Percentiles rank a stretch among this genome's conserved stretches.
Evolutionary conservation across 805 yeast species (phyloP).

Genomic region (Ogataea kodamae): DNA sequence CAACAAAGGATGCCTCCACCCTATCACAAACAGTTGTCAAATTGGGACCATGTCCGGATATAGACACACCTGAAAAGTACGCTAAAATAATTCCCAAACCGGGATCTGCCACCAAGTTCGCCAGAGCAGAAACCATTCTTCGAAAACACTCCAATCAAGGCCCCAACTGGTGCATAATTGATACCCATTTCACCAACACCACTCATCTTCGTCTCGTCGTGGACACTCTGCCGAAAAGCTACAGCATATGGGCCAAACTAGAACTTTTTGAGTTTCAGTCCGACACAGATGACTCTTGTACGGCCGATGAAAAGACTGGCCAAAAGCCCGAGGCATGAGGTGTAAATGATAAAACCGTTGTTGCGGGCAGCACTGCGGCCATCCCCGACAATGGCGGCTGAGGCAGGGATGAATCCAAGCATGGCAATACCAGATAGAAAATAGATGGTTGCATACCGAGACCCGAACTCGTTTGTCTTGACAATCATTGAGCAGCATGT

Average conservation of each 20-base stretch:
- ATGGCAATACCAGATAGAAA: conserved; percentile 36
- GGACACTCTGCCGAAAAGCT: background rate
- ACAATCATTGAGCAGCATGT: conserved; percentile 57
- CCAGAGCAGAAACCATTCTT: conserved; percentile 2
- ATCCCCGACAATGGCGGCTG: conserved; percentile 19
- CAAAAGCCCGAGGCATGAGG: conserved; percentile 9
- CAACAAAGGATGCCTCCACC: background rate
- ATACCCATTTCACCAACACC: background rate
- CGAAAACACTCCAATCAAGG: conserved; percentile 1
- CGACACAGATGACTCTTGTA: conserved; percentile 7
- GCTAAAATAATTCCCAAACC: conserved; percentile 5
- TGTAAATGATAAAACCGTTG: conserved; percentile 14
- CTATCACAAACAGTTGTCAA: background rate
- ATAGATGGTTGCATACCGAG: conserved; percentile 59
- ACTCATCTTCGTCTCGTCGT: background rate
- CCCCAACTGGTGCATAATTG: conserved; percentile 6
- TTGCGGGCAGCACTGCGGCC: conserved; percentile 9
- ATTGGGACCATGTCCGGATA: conserved; percentile 3
- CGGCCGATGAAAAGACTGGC: conserved; percentile 6
- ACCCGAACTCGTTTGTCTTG: conserved; percentile 56
- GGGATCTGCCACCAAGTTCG: conserved; percentile 1
- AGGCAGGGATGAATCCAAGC: conserved; percentile 41
- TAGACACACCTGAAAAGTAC: conserved; percentile 4
- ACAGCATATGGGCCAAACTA: background rate
- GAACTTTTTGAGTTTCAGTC: conserved; percentile 8